Percentiles rank a stretch among this genome's conserved stretches.
phyloP scores from a whole-genome alignment of 495 filamentous ascomycete species.

The Aspergillus olivimuriae region DNA sequence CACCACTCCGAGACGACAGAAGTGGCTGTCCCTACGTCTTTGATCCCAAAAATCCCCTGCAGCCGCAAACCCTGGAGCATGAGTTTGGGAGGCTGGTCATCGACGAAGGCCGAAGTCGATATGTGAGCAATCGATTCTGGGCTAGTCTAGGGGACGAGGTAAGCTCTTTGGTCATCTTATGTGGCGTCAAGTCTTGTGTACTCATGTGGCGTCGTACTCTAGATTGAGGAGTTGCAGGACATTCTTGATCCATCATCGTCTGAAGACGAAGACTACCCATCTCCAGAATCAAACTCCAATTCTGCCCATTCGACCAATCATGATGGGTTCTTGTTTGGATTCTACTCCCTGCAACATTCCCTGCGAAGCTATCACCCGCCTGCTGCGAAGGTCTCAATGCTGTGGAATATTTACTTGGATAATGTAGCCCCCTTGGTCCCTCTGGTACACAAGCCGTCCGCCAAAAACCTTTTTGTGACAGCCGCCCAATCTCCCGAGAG shows the following conservation, averaged over 20 bases:
- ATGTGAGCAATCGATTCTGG: constrained; percentile 88
- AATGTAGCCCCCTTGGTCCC: constrained; percentile 70
- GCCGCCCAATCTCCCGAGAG: constrained; percentile 45
- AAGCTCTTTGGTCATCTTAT: constrained; percentile 5
- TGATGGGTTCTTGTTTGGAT: constrained; percentile 65
- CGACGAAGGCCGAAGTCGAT: constrained; percentile 73
- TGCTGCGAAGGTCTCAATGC: constrained; percentile 53
- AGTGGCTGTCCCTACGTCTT: constrained; percentile 20
- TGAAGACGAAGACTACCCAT: constrained; percentile 60
- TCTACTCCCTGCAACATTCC: constrained; percentile 50
- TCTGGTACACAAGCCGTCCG: constrained; percentile 58
- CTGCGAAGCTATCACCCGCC: constrained; percentile 47
- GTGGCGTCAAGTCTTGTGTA: not conserved
- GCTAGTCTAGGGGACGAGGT: constrained; percentile 84
- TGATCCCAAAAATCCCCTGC: constrained; percentile 22
- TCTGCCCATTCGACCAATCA: constrained; percentile 46
- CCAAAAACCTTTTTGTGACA: constrained; percentile 39
- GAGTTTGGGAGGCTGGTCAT: constrained; percentile 79
- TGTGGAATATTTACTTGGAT: constrained; percentile 63
- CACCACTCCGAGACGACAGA: not conserved
- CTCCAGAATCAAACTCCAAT: constrained; percentile 48
- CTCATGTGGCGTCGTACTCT: not conserved
- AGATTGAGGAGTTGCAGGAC: constrained; percentile 68
- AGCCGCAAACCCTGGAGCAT: constrained; percentile 42
- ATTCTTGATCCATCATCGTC: constrained; percentile 59